phyloP scores from a whole-genome alignment of 371 early-diverging fungal species.

The Lichtheimia ramosa region DNA sequence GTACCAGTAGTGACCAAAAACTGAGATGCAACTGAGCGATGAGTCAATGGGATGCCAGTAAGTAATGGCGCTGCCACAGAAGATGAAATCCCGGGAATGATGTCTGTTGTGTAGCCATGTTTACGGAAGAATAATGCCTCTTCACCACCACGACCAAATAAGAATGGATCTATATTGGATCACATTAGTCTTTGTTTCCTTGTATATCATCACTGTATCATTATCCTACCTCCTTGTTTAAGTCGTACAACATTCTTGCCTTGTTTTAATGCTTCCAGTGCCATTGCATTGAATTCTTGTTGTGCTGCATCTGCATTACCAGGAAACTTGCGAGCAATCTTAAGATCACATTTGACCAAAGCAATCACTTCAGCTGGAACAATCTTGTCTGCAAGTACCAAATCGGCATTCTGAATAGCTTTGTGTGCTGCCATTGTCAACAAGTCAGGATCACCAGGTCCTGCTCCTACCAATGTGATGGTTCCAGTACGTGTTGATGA shows the following conservation, averaged over 20 bases:
- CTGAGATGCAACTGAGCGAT: conserved; percentile 85
- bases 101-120: conserved; percentile 62
- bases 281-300: conserved; percentile 72
- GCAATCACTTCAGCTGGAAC: conserved; percentile 73
- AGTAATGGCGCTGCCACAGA: conserved; percentile 74
- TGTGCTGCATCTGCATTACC: conserved; percentile 85
- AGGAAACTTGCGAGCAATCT: conserved; percentile 42
- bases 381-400: conserved; percentile 84
- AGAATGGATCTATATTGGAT: conserved; percentile 71
- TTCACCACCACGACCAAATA: conserved; percentile 93
- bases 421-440: conserved; percentile 77
- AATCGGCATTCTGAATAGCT: conserved; percentile 71
- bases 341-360: conserved; percentile 48
- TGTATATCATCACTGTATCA: not conserved
- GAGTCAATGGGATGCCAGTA: conserved; percentile 86
- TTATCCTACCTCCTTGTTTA: conserved; percentile 75
- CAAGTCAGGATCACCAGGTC: conserved; percentile 83
- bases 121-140: conserved; percentile 77
- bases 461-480: conserved; percentile 82
- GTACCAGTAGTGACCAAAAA: conserved; percentile 85
- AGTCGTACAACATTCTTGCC: conserved; percentile 82
- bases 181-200: not conserved
- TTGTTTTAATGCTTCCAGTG: conserved; percentile 58
- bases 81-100: conserved; percentile 87
- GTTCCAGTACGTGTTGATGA: conserved; percentile 12